Percentiles rank a stretch among this genome's conserved stretches.
Evolutionary conservation across 257 asterid species (phyloP).

Genomic region (Solanum etuberosum): DNA sequence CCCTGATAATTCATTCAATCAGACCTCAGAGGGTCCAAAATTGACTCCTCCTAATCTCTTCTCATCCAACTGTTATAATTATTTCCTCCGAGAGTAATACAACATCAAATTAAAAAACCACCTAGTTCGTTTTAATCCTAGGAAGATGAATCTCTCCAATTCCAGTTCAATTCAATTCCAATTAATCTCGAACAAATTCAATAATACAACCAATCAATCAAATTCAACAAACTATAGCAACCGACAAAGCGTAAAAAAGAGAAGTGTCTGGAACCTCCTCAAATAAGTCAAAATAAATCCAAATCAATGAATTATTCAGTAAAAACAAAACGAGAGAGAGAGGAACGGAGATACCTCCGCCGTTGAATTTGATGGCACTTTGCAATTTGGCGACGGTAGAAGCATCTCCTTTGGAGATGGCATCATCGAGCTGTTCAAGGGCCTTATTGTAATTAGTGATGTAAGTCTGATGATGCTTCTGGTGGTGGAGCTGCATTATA

Average conservation of each 20-base stretch:
- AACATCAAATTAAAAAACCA: background rate
- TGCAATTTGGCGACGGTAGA: conserved; percentile 69
- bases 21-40: background rate
- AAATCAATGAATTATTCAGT: background rate
- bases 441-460: conserved; percentile 84
- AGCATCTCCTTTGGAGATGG: conserved; percentile 57
- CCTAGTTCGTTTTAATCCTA: background rate
- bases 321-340: background rate
- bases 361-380: conserved; percentile 84
- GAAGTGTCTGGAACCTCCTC: background rate
- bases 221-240: background rate
- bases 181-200: background rate
- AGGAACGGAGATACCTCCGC: conserved; percentile 61
- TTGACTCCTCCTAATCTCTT: background rate
- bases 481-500: conserved; percentile 92
- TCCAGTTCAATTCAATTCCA: background rate
- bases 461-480: conserved; percentile 92
- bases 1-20: background rate
- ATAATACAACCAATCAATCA: background rate
- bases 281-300: no score
- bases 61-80: background rate
- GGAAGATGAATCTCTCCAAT: background rate
- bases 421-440: conserved; percentile 72
- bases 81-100: background rate
- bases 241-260: background rate